Conservation (phyloP, 2,329 filamentous ascomycete genomes). For the Aspergillus awamori region DNA sequence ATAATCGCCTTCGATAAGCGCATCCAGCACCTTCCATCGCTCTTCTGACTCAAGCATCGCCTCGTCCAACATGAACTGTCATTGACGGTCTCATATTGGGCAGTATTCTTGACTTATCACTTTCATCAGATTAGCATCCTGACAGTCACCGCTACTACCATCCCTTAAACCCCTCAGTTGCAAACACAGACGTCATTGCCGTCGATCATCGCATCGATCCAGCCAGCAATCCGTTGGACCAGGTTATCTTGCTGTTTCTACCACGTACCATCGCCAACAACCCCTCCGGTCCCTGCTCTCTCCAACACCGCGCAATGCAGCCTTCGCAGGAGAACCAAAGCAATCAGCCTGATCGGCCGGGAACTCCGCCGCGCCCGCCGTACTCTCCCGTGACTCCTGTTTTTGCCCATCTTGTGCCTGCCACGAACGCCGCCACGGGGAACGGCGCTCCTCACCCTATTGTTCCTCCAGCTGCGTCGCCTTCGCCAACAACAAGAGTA, state of each 20-base stretch:
- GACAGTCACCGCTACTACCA: background rate
- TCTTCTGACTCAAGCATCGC: background rate
- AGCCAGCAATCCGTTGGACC: background rate
- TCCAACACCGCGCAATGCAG: slow-evolving; percentile 25
- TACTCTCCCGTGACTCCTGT: slow-evolving; percentile 53
- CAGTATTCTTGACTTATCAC: background rate
- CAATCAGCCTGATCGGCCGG: slow-evolving; percentile 29
- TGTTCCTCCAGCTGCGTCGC: slow-evolving; percentile 35
- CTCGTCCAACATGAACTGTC: background rate
- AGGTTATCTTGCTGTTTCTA: background rate
- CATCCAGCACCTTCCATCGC: slow-evolving; percentile 4
- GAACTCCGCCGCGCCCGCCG: slow-evolving; percentile 48
- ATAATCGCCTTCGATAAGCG: slow-evolving; percentile 12
- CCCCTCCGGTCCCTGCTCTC: background rate
- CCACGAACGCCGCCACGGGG: slow-evolving; percentile 19
- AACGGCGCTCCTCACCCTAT: slow-evolving; percentile 33
- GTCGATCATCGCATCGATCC: slow-evolving; percentile 3
- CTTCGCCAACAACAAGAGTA: slow-evolving; percentile 29
- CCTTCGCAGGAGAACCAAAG: slow-evolving; percentile 23
- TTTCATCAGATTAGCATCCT: too few relatives aligned
- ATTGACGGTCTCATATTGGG: too few relatives aligned
- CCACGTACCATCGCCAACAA: background rate
- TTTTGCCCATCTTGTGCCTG: slow-evolving; percentile 39
- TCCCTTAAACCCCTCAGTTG: background rate
- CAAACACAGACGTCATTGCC: slow-evolving; percentile 9